Conservation (phyloP, 495 filamentous ascomycete species). For the Aspergillus homomorphus region DNA sequence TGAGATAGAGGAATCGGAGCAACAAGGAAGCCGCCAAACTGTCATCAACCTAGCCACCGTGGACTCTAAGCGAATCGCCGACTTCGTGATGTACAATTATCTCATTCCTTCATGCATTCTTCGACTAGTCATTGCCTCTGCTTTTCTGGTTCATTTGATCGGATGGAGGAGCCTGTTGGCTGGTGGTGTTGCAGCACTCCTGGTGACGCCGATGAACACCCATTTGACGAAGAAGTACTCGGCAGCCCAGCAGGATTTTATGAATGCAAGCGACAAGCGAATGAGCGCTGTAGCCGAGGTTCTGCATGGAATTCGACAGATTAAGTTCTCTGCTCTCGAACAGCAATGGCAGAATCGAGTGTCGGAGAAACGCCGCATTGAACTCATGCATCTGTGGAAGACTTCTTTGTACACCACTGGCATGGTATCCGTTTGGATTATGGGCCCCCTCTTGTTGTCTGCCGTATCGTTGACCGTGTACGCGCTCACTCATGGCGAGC, state of each 20-base stretch:
- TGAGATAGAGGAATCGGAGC: slow-evolving; percentile 50
- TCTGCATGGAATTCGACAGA: slow-evolving; percentile 78
- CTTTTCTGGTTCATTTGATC: slow-evolving; percentile 65
- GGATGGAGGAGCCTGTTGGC: slow-evolving; percentile 69
- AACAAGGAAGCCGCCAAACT: slow-evolving; percentile 65
- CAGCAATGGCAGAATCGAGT: slow-evolving; percentile 76
- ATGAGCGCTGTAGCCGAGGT: slow-evolving; percentile 77
- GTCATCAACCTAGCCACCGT: slow-evolving; percentile 79
- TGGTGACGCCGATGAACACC: slow-evolving; percentile 68
- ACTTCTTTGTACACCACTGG: slow-evolving; percentile 57
- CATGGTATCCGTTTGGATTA: slow-evolving; percentile 65
- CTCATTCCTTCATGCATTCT: slow-evolving; percentile 55
- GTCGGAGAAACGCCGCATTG: slow-evolving; percentile 57
- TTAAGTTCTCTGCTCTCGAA: slow-evolving; percentile 87
- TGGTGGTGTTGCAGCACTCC: slow-evolving; percentile 60
- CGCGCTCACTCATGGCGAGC: slow-evolving; percentile 54
- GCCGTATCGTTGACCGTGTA: slow-evolving; percentile 69
- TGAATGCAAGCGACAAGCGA: slow-evolving; percentile 78
- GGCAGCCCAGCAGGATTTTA: slow-evolving; percentile 64
- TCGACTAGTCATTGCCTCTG: slow-evolving; percentile 61
- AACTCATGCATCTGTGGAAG: slow-evolving; percentile 64
- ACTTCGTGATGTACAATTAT: slow-evolving; percentile 65
- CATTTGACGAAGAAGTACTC: slow-evolving; percentile 66
- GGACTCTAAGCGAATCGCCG: slow-evolving; percentile 68
- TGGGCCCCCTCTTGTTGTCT: slow-evolving; percentile 69